Evolutionary conservation across 2,329 filamentous ascomycete species (phyloP).

Genomic region (Colletotrichum limetticola): DNA sequence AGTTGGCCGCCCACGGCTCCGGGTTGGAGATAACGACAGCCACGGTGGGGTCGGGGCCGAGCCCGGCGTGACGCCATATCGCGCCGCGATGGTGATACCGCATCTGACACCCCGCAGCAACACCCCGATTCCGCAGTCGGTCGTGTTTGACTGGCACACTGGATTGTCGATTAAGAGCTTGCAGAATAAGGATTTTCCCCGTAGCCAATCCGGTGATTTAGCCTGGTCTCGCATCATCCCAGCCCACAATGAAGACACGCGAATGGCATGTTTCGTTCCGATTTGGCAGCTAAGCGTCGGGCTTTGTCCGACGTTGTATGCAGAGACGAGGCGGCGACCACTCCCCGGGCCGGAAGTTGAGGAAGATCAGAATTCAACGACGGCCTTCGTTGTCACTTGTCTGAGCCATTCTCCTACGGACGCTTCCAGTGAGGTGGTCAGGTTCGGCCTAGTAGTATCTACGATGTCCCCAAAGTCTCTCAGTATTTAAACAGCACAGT

Average conservation of each 20-base stretch:
- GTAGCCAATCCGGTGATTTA: conserved; percentile 8
- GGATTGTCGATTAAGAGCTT: conserved; percentile 3
- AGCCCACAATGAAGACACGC: conserved; percentile 25
- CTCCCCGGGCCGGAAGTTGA: background rate
- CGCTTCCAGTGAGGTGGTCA: background rate
- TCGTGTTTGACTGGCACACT: background rate
- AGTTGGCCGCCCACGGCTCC: background rate
- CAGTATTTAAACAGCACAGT: background rate
- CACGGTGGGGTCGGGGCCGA: conserved; percentile 29
- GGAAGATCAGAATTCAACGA: background rate
- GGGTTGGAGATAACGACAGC: conserved; percentile 19
- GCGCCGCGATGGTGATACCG: conserved; percentile 28
- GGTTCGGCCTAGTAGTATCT: background rate
- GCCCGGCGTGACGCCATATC: conserved; percentile 33
- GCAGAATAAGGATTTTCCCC: background rate
- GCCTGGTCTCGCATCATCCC: conserved; percentile 14
- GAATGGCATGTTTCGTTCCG: conserved; percentile 14
- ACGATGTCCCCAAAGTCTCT: background rate
- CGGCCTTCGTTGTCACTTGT: background rate
- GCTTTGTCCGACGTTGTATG: conserved; percentile 10
- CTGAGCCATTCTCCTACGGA: background rate
- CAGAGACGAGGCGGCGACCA: background rate
- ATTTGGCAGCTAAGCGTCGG: conserved; percentile 1
- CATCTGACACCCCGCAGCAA: conserved; percentile 17
- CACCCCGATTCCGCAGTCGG: background rate